Base-by-base conservation (phyloP, 352 stramenopile genomes). In the Chrysophaeum taylorii region DNA sequence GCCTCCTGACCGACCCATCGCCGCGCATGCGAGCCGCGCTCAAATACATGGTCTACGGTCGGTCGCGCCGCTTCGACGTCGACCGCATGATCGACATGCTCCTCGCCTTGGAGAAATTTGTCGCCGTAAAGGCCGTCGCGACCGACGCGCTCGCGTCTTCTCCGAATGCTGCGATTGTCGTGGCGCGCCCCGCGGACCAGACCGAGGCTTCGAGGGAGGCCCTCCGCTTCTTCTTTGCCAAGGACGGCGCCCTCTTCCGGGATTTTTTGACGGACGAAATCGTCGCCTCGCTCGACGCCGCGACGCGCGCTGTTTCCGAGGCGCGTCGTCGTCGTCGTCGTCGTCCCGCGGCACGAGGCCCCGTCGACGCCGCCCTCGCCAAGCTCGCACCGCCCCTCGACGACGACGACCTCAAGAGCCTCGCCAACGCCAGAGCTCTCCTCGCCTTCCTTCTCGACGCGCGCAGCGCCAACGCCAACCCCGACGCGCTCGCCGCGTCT, bases 51-150 rank as follows among this genome's bases (percentile, higher is more conserved):
- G 84, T 92, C 1, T 92, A 92, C 75, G 86, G 86, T 29, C 76
- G 81, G 57, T 81, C 85, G 70, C 79, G 81, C 43, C 75, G 79
- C 1, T 92, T 92, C 75, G 84, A 91, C 79, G 85, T 87, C n/a
- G 86, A 92, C 68, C 84, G 84, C n/a, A 54, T 92, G 29, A 92
- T 92, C 76, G 86, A 92, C 70, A 73, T 92, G 33, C 74, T 92
- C 15, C 79, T 88, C 64, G 86, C 85, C 33, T 66, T 91, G 18
- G 85, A 91, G 70, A 87, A 87, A 54, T 91, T 89, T 64, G 82
- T 75, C 33, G 75, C 77, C 14, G 77, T 89, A 9, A 70, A 78
- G 64, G 76, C 85, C 67, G 70, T 85, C 38, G 81, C 79, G 29
- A 86, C 68, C 70, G 77, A 39, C 68, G 79, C 33, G 71, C 67